Percentiles rank a stretch among this genome's conserved stretches.
Evolutionary conservation across 1,284 basidiomycete species (phyloP).

Genomic region (Microbotryum silenes-acaulis): DNA sequence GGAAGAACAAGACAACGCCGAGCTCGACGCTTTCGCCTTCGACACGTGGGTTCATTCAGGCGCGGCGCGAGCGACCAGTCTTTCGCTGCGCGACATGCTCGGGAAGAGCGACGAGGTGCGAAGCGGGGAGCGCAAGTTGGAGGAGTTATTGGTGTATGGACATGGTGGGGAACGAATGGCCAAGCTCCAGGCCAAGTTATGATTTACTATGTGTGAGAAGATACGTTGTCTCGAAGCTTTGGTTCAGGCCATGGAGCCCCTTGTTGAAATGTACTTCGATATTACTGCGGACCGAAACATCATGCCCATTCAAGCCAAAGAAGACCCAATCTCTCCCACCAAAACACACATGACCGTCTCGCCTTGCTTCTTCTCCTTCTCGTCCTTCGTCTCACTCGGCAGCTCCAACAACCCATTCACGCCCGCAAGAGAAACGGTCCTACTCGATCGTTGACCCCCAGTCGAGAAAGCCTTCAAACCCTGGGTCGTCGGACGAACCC

Average conservation of each 20-base stretch:
- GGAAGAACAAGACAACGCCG: conserved; percentile 44
- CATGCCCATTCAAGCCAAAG: background rate
- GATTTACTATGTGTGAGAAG: no score
- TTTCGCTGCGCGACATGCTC: no score
- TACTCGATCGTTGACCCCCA: conserved; percentile 72
- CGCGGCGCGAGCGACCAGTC: no score
- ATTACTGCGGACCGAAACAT: background rate
- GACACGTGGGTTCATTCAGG: conserved; percentile 48
- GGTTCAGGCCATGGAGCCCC: background rate
- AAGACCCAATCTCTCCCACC: conserved; percentile 54
- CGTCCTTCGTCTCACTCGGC: conserved; percentile 46
- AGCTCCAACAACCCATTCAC: conserved; percentile 70
- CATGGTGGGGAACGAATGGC: no score
- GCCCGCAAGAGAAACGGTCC: conserved; percentile 64
- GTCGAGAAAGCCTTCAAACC: conserved; percentile 62
- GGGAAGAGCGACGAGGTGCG: no score
- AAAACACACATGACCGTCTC: conserved; percentile 54
- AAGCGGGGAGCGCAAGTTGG: no score
- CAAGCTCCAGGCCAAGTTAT: no score
- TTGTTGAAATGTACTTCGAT: background rate
- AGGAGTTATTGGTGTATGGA: no score
- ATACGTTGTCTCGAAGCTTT: background rate
- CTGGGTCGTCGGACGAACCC: conserved; percentile 49
- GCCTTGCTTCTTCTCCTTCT: conserved; percentile 45
- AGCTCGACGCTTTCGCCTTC: conserved; percentile 45